Evolutionary conservation across 805 yeast species (phyloP), one percentile per base, ranked within the genome.

Genomic region (Candida morakotiae): DNA sequence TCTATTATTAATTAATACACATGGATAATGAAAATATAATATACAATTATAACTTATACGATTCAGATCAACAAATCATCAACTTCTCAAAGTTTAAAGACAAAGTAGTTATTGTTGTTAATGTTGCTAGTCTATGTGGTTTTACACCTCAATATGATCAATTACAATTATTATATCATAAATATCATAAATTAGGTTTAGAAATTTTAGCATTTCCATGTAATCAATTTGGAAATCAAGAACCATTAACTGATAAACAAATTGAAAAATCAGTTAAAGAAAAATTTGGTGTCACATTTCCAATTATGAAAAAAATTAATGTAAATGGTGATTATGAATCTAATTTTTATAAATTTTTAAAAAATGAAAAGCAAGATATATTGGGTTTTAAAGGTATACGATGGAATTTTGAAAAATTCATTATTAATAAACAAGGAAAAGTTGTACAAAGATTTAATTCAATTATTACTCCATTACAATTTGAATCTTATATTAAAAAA

Each of bases 171-270:
- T 61, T 88, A 10, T 79, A 86, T 64, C 64, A 78, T 43, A 77
- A 79, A 54, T 84, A 81, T 62, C 62, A 72, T 37, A 76, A 72
- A 34, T 53, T 73, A 44, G 94, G 86, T 1, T 66, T 89, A 17
- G 77, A 64, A 31, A 70, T 88, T 19, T 46, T 88, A 24, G 96
- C 88, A 0, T 87, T 88, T 73, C 97, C 97, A 22, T 86, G 96
- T 62, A 85, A 87, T 64, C 96, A 87, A 58, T 88, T 88, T 56
- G 89, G 83, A 17, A 66, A 75, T 49, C 83, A 93, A 68, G 86
- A 89, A 62, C 82, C 93, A 48, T 81, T 80, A 3, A 53, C 75
- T 2, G 78, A 75, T 35, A 74, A 30, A 3, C 40, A 52, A 20
- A 52, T 64, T 13, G 52, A 49, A 14, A 28, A 31, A 15, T 44